Conservation (phyloP, 768 basidiomycete genomes). For the Pholiota conissans region DNA sequence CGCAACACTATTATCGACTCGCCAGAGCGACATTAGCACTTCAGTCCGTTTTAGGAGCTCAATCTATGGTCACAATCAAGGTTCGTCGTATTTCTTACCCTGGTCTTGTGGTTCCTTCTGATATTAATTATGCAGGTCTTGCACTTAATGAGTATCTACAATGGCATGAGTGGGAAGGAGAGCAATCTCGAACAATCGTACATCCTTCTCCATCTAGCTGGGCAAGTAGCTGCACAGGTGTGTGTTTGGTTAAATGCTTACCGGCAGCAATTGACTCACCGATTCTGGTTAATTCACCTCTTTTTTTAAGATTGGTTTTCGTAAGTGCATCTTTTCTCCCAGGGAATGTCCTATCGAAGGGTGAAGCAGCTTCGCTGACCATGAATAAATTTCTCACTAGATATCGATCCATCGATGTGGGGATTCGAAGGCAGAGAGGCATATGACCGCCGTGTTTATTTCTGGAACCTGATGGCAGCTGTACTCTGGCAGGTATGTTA, state of each 20-base stretch:
- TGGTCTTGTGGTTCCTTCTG: not conserved
- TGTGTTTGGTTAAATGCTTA: constrained; percentile 11
- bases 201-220: constrained; percentile 45
- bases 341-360: not conserved
- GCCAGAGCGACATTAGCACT: constrained; percentile 46
- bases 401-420: constrained; percentile 54
- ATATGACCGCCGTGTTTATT: constrained; percentile 53
- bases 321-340: constrained; percentile 26
- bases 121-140: constrained; percentile 30
- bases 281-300: not conserved
- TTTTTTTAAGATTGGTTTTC: constrained; percentile 40
- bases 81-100: constrained; percentile 14
- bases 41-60: constrained; percentile 42
- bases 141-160: constrained; percentile 55
- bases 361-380: constrained; percentile 1
- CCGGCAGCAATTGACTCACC: constrained; percentile 1
- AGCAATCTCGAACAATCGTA: constrained; percentile 48
- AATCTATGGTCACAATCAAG: constrained; percentile 49
- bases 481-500: constrained; percentile 51
- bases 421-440: constrained; percentile 47
- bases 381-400: constrained; percentile 21
- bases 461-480: constrained; percentile 51
- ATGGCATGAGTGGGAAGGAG: constrained; percentile 54
- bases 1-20: constrained; percentile 51
- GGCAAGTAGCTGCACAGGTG: constrained; percentile 49